Evolutionary conservation across 129 eudicot genomes (phyloP), one percentile per base, ranked within the genome.

Genomic region (Helichrysum umbraculigerum): DNA sequence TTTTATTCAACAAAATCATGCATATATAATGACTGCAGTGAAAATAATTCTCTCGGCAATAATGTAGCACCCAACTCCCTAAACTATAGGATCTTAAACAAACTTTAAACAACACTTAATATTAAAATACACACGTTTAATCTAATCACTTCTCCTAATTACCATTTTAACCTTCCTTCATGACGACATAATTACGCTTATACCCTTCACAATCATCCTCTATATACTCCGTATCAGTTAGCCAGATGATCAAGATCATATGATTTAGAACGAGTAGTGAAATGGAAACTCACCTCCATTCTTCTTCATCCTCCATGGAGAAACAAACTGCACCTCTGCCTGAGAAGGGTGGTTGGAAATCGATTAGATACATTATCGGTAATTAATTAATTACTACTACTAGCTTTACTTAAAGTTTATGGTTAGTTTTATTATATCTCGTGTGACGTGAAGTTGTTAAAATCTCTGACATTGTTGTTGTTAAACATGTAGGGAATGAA

Each of bases 361-460:
- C 92, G 15, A 75, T 90, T 54, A 82, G 73, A 76, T 90, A 83
- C 79, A 87, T 90, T 64, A 81, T 90, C 15, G 92, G 96, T 90
- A 90, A 69, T 59, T 37, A 3, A 28, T 28, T 42, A 33, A 70
- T 56, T 19, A 17, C 22, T n/a, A 56, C 28, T n/a, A 17, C 28
- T n/a, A n/a, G 8, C 61, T 6, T 56, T 5, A 17, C 10, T 54
- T 54, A 5, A 5, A 16, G 28, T 33, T 32, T 6, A 10, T 32
- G 15, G 20, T 50, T 72, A 34, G 4, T 25, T 25, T 28, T 2
- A 7, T 33, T 1, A 16, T n/a, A 17, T 61, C 9, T 29, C 64
- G 56, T 39, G 22, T 33, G 9, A 79, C n/a, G 2, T 34, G 65
- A 75, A 17, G 25, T 41, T 57, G 10, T 9, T 25, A 7, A 7